Base-by-base conservation (phyloP, 768 basidiomycete species). In the Leucosporidium scottii region DNA sequence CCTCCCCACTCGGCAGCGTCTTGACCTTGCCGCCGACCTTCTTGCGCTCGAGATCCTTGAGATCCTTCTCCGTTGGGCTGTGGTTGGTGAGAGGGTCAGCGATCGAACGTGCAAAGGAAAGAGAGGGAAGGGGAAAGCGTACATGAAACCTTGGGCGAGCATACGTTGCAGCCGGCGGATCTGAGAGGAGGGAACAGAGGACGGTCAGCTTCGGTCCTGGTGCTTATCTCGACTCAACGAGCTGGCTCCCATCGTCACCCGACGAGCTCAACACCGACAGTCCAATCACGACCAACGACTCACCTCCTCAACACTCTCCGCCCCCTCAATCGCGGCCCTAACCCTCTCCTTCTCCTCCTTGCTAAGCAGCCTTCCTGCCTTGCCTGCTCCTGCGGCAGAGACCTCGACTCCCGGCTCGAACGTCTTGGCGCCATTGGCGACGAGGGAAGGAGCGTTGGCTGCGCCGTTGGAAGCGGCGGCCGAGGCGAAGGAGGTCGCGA, bases 291-390 rank as follows among this genome's bases (percentile, higher is more conserved):
- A 20, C 20, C 12, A 17, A n/a, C 10, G 20, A 50, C 57, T 84
- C 75, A 93, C 86, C 79, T 94, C 91, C 76, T 94, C 91, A 72
- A 91, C 85, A 58, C 89, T 92, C 44, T 87, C 89, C n/a, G 92
- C 92, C 70, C 86, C 87, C 70, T 88, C 87, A 73, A 94, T 93
- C 23, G 91, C 91, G 39, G 86, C 85, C 77, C 86, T 88, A 70
- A 94, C 89, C 70, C 85, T 86, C 74, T 90, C 89, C 75, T 87
- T 89, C 74, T 94, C 91, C 77, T 93, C 91, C 76, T 89, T 90
- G 31, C 90, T 91, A 86, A 94, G 88, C 67, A 94, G 79, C 60
- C 91, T 84, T 21, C 91, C 92, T 2, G 90, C 89, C 76, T 87
- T 90, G 27, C 74, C 76, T 18, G 62, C 49, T 44, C 68, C 57